phyloP scores from a whole-genome alignment of 192 early-diverging fungal genomes.

The Podila epigama region DNA sequence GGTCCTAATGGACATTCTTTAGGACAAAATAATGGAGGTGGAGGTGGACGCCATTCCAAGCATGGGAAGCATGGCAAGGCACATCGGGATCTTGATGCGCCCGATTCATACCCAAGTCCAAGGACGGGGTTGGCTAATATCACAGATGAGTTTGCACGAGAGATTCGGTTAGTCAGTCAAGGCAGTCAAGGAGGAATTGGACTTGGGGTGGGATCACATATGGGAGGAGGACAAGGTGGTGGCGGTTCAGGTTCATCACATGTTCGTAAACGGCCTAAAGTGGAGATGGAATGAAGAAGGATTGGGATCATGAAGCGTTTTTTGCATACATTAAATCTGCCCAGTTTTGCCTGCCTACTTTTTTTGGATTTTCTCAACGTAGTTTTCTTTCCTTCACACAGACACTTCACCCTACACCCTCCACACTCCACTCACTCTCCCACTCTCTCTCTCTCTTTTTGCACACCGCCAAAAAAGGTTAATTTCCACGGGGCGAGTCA shows the following conservation, averaged over 20 bases:
- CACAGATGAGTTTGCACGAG: slow-evolving; percentile 26
- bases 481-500: too few relatives aligned
- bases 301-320: too few relatives aligned
- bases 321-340: too few relatives aligned
- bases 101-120: slow-evolving; percentile 35
- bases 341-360: too few relatives aligned
- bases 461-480: too few relatives aligned
- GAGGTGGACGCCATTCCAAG: slow-evolving; percentile 8
- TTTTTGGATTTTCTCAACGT: too few relatives aligned
- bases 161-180: slow-evolving; percentile 24
- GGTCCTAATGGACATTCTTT: neutral
- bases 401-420: too few relatives aligned
- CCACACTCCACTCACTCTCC: too few relatives aligned
- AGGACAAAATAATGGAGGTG: neutral
- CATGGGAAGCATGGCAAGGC: slow-evolving; percentile 18
- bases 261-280: slow-evolving; percentile 21
- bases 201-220: slow-evolving; percentile 4
- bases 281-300: slow-evolving; percentile 11
- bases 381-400: too few relatives aligned
- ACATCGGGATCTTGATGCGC: slow-evolving; percentile 40
- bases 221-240: neutral
- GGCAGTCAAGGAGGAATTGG: slow-evolving; percentile 23
- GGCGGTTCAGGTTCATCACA: slow-evolving; percentile 27
- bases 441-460: too few relatives aligned
- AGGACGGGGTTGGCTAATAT: slow-evolving; percentile 27